Base-by-base conservation (phyloP, 2,329 filamentous ascomycete genomes). In the Teratosphaeria destructans region DNA sequence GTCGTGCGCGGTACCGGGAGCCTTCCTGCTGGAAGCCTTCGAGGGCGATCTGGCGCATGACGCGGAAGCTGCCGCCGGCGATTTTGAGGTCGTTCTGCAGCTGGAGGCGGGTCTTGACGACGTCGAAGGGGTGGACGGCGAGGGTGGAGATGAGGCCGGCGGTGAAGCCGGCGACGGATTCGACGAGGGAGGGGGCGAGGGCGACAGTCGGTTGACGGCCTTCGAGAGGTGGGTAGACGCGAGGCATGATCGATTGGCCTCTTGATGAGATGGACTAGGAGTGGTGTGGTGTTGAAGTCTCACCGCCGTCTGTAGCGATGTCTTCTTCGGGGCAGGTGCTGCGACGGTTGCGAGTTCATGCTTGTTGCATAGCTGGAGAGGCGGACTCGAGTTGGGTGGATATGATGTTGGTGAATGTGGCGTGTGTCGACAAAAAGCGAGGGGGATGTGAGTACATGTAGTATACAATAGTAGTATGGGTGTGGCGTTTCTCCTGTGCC, bases 51-150 rank as follows among this genome's bases (percentile, higher is more conserved):
- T 61, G 60, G 14, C 65, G 63, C 23, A 71, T 67, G 39, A 70
- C 64, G 29, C 67, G 62, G 59, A 60, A 62, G 54, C 65, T 69
- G 47, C 70, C 69, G 6, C 64, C 61, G 39, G 65, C 58, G n/a
- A 61, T 60, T 19, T 59, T 59, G 5, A 62, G 59, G 53, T 64
- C 62, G 39, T 66, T 62, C 59, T 70, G 64, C 59, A 72, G 70
- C 78, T 99, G 94, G 72, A 99, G 85, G 64, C 94, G 88, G 62
- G 93, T 97, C 81, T 99, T 99, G 72, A 97, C 86, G 64, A 99
- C 86, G 76, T 99, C 94, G 61, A 99, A 84, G 35, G 94, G 94
- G 72, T 97, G 93, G 57, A 94, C 88, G 59, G 85, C 86, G 55
- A 97, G 81, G 27, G 94, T 97, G 57, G 92, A 88, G 67, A 91